Evolutionary conservation across 176 grass and related monocot species (phyloP).

Genomic region (Poa pratensis): DNA sequence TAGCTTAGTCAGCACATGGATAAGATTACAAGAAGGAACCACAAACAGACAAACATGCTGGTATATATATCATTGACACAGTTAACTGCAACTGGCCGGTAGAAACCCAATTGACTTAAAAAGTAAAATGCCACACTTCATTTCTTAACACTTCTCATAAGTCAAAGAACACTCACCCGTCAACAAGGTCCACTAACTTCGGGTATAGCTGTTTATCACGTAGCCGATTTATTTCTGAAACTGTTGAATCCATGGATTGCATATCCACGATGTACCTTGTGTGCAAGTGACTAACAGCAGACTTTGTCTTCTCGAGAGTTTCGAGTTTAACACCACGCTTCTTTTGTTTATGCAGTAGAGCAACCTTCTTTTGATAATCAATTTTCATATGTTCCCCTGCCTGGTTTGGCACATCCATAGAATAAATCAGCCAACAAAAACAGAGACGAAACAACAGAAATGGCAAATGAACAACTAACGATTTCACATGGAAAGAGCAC

Average conservation of each 20-base stretch:
- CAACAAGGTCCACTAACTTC: conserved; percentile 73
- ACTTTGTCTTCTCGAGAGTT: conserved; percentile 90
- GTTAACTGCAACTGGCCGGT: not conserved
- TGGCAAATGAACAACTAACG: not conserved
- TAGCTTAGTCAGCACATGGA: conserved; percentile 17
- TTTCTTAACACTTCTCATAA: conserved; percentile 17
- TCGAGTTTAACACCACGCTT: conserved; percentile 75
- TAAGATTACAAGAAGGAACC: conserved; percentile 18
- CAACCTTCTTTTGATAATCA: conserved; percentile 95
- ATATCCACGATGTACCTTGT: conserved; percentile 96
- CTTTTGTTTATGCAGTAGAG: conserved; percentile 89
- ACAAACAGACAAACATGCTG: not conserved
- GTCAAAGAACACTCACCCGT: conserved; percentile 65
- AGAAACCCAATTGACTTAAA: not conserved
- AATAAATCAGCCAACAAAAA: conserved; percentile 40
- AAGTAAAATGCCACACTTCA: conserved; percentile 21
- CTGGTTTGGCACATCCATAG: conserved; percentile 49
- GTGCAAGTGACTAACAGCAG: conserved; percentile 94
- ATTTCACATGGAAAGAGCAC: not conserved
- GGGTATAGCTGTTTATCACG: conserved; percentile 76
- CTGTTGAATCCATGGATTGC: conserved; percentile 96
- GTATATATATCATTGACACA: conserved; percentile 34
- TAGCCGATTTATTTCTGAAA: conserved; percentile 83
- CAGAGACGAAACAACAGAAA: not conserved
- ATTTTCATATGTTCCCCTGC: conserved; percentile 95